Evolutionary conservation across 2,329 filamentous ascomycete species (phyloP).

Genomic region (Simplicillium sp.): DNA sequence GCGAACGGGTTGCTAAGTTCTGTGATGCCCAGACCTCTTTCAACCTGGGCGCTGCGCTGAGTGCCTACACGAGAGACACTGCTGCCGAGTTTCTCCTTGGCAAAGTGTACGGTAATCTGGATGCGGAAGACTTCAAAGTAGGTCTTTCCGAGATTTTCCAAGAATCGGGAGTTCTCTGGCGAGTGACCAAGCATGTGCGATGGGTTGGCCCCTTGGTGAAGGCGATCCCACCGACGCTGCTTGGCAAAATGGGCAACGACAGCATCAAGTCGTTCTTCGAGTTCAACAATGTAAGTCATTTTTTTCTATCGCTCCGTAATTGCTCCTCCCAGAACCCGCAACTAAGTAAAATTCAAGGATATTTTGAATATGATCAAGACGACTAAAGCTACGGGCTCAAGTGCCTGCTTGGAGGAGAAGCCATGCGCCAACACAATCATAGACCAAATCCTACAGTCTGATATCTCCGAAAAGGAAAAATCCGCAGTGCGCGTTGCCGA

Average conservation of each 20-base stretch:
- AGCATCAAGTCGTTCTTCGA: too few species aligned
- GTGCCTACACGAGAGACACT: conserved; percentile 8
- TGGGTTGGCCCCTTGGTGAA: conserved; percentile 6
- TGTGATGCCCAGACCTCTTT: background rate
- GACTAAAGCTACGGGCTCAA: too few species aligned
- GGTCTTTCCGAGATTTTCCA: conserved; percentile 3
- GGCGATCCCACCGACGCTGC: conserved; percentile 8
- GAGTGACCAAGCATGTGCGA: conserved; percentile 2
- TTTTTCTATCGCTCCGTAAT: too few species aligned
- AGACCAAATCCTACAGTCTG: conserved; percentile 13
- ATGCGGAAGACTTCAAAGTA: conserved; percentile 6
- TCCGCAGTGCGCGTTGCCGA: conserved; percentile 14
- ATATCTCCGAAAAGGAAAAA: conserved; percentile 21
- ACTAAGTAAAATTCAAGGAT: background rate
- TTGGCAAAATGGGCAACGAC: too few species aligned
- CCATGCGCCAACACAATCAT: conserved; percentile 12
- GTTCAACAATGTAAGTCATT: too few species aligned
- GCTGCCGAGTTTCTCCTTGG: conserved; percentile 9
- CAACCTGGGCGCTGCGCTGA: conserved; percentile 9
- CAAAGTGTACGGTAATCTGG: conserved; percentile 7
- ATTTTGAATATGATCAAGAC: background rate
- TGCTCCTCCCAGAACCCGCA: too few species aligned
- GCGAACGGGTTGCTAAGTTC: conserved; percentile 1
- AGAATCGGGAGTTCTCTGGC: conserved; percentile 8
- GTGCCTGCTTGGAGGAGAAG: too few species aligned